Percentiles rank a stretch among this genome's conserved stretches.
Conservation (phyloP, 768 basidiomycete species). For the Botryobasidium botryosum region DNA sequence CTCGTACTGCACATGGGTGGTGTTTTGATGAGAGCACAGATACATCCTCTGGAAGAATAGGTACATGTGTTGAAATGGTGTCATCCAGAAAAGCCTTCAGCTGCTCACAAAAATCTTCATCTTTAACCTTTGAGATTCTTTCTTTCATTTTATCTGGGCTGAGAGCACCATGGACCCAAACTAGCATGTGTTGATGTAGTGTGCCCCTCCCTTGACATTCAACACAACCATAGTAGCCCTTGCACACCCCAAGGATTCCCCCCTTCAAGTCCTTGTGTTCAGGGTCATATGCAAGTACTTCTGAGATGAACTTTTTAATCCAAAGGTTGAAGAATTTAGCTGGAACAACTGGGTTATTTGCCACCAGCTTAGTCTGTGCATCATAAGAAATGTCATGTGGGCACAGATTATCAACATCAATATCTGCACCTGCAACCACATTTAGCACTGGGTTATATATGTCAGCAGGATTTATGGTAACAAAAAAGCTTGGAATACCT, state of each 20-base stretch:
- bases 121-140: background rate
- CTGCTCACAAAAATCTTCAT: background rate
- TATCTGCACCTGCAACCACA: constrained; percentile 8
- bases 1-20: background rate
- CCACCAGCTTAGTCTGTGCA: constrained; percentile 5
- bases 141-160: constrained; percentile 11
- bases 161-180: constrained; percentile 13
- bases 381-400: background rate
- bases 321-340: constrained; percentile 29
- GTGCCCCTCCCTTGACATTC: constrained; percentile 13
- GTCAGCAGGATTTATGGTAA: constrained; percentile 15
- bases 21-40: background rate
- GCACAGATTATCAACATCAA: constrained; percentile 8
- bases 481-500: constrained; percentile 12
- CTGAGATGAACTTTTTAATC: constrained; percentile 22
- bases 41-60: background rate
- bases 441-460: constrained; percentile 10
- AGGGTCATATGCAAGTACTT: background rate
- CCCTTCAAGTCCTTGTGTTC: background rate
- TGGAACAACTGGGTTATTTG: constrained; percentile 23
- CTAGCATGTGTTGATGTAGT: constrained; percentile 16
- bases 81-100: background rate
- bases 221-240: constrained; percentile 12
- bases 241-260: constrained; percentile 10
- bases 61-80: background rate